Conservation (phyloP, 352 stramenopile species). For the Globisporangium uncinulatum region DNA sequence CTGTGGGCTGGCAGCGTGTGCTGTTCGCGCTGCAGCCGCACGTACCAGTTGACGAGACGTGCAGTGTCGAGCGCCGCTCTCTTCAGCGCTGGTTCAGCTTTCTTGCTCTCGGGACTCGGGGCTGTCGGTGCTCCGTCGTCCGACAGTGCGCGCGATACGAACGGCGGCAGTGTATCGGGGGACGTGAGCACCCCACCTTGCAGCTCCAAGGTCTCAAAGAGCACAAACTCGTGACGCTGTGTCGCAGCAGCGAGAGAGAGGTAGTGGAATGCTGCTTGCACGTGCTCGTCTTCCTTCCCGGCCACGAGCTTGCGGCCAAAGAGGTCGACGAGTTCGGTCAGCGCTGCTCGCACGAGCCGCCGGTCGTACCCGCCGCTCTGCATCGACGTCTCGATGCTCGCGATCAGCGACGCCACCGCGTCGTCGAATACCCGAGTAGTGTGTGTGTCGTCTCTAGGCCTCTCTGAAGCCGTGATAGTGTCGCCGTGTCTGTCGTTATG, state of each 20-base stretch:
- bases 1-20: conserved; percentile 31
- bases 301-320: conserved; percentile 39
- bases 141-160: conserved; percentile 27
- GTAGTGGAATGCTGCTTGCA: conserved; percentile 72
- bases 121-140: not conserved
- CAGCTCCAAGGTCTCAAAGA: conserved; percentile 64
- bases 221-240: conserved; percentile 27
- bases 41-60: conserved; percentile 57
- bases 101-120: conserved; percentile 1
- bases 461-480: not conserved
- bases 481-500: not conserved
- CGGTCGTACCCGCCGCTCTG: conserved; percentile 50
- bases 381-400: conserved; percentile 40
- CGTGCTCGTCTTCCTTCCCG: conserved; percentile 38
- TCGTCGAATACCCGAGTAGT: conserved; percentile 7
- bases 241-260: conserved; percentile 43
- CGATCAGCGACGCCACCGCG: conserved; percentile 13
- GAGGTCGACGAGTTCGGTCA: conserved; percentile 64
- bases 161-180: conserved; percentile 41
- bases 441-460: not conserved
- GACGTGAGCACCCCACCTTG: conserved; percentile 34
- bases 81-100: conserved; percentile 1
- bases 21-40: conserved; percentile 41
- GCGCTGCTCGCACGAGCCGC: conserved; percentile 32
- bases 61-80: conserved; percentile 14